Evolutionary conservation across 768 basidiomycete species (phyloP), one percentile per base, ranked within the genome.

Genomic region (Naganishia vishniacii): DNA sequence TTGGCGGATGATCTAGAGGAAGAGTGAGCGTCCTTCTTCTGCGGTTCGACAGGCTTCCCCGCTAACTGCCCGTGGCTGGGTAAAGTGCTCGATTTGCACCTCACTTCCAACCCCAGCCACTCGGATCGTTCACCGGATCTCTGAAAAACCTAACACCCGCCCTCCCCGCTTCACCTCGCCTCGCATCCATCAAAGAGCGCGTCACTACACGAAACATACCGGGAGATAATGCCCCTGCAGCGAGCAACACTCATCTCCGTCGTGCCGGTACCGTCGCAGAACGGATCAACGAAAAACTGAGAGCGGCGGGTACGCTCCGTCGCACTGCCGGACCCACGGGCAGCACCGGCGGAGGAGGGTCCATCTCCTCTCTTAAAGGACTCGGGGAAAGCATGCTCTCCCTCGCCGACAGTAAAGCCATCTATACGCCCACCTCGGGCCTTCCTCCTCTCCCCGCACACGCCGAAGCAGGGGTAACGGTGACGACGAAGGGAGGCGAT

Each of bases 1-100:
- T 83, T 84, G 42, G 91, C 92, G 16, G 92, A 95, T 70, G 92
- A 95, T 72, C 86, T 87, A 8, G 91, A 91, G 74, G 92, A 95
- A 74, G 91, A 94, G 92, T 94, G 77, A 71, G 90, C 81, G 29
- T 23, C 11, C 11, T 5, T 25, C 9, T 1, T 37, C 2, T 60
- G 31, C 4, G 18, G 12, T 15, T 29, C 7, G 34, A 37, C 8
- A 37, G 15, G 40, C 7, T 18, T 28, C 7, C 28, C 1, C 25
- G 26, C 34, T 32, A 8, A 28, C 34, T 32, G 1, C n/a, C 25
- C 37, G 13, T 7, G 5, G 66, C 64, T 41, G 65, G 4, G 18
- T 58, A 5, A 71, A 94, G 91, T 75, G 88, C 84, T 44, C 90
- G 89, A 72, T 94, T 94, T 71, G 89, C 90, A 6, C 91, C 91